Conservation (phyloP, 2,329 filamentous ascomycete genomes). For the Ophiocordyceps camponoti-saundersi region DNA sequence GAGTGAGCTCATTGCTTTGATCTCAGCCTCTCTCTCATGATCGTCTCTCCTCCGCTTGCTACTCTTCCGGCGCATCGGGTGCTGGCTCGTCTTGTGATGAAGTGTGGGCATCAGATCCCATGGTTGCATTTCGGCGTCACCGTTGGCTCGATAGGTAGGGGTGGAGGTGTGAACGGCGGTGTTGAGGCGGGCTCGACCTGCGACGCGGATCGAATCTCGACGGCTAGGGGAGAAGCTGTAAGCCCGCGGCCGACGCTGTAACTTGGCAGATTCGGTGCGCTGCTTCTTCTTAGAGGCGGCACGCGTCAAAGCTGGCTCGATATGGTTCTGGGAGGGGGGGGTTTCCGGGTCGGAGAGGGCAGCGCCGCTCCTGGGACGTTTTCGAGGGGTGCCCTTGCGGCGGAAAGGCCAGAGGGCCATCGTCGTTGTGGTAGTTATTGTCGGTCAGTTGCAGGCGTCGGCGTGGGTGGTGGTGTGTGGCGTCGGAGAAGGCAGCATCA, state of each 20-base stretch:
- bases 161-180: constrained; percentile 4
- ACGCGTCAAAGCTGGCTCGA: constrained; percentile 11
- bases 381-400: constrained; percentile 50
- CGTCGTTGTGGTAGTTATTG: not conserved
- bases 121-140: not conserved
- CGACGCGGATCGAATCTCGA: constrained; percentile 33
- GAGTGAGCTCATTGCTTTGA: constrained; percentile 64
- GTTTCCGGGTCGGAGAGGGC: constrained; percentile 36
- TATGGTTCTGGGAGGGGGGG: constrained; percentile 17
- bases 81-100: constrained; percentile 43
- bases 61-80: constrained; percentile 49
- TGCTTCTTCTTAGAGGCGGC: constrained; percentile 20
- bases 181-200: not conserved
- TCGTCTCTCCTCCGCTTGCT: constrained; percentile 66
- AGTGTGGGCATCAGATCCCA: constrained; percentile 29
- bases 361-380: constrained; percentile 33
- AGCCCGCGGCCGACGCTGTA: constrained; percentile 28
- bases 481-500: constrained; percentile 1
- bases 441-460: not conserved
- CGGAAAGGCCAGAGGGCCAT: constrained; percentile 81
- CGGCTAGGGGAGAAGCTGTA: constrained; percentile 48
- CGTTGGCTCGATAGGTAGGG: not conserved
- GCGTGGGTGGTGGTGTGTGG: not conserved
- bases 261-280: constrained; percentile 28
- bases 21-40: constrained; percentile 67